Percentiles rank a stretch among this genome's conserved stretches.
These are phyloP conservation scores for Ceratobasidium sp. DNA, from an alignment of 1,284 basidiomycete species.

Conservation along the genomic window DNA sequence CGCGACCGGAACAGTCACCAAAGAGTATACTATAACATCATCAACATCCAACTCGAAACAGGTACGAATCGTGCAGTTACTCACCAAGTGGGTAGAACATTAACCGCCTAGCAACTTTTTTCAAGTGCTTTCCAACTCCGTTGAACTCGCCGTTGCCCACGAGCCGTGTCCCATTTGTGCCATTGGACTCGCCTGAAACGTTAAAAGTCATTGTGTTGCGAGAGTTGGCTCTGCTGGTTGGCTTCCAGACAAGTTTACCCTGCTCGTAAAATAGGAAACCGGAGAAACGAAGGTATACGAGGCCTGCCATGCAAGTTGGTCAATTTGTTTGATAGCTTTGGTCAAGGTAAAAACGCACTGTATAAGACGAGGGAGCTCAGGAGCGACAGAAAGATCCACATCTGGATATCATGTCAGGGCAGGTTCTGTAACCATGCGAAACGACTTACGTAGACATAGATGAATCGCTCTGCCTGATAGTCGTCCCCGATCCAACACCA, in stretches of 20 bases:
- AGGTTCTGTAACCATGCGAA: background rate
- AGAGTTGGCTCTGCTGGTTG: background rate
- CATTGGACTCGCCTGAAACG: conserved; percentile 14
- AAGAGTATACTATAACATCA: conserved; percentile 10
- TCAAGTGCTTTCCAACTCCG: conserved; percentile 40
- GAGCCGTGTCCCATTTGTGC: conserved; percentile 12
- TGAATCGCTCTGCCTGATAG: conserved; percentile 32
- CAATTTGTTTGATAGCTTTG: background rate
- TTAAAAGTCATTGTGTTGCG: background rate
- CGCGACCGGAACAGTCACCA: conserved; percentile 35
- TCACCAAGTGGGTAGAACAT: conserved; percentile 26
- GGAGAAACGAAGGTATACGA: conserved; percentile 40
- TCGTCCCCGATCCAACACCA: conserved; percentile 41
- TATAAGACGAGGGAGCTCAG: conserved; percentile 29
- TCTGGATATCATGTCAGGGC: background rate
- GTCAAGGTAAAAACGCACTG: background rate
- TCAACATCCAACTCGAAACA: background rate
- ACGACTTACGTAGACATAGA: conserved; percentile 32
- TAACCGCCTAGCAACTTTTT: too few species aligned
- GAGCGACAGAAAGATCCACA: conserved; percentile 42
- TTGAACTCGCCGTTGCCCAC: conserved; percentile 4
- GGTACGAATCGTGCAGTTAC: background rate
- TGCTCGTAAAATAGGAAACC: conserved; percentile 19
- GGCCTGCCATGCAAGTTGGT: conserved; percentile 20
- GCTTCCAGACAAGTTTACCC: conserved; percentile 29